Percentiles rank a stretch among this genome's conserved stretches.
phyloP scores from a whole-genome alignment of 2,329 filamentous ascomycete genomes.

The Verticillium albo-atrum region DNA sequence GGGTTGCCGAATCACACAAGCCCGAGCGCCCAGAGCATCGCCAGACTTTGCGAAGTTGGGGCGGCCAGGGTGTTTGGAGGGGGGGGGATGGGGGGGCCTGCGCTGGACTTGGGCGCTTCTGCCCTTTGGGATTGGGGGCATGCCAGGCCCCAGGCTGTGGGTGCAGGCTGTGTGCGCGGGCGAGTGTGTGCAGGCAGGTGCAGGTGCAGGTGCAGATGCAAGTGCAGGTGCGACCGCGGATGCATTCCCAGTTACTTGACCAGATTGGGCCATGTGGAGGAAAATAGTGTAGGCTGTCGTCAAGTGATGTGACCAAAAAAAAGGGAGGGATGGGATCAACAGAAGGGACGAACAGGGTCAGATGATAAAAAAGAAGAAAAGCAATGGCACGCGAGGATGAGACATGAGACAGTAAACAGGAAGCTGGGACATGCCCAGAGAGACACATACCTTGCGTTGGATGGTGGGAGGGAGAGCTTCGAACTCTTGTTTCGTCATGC shows the following conservation, averaged over 20 bases:
- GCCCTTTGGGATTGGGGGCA: neutral
- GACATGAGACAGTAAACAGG: neutral
- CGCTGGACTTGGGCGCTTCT: neutral
- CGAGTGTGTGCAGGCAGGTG: conserved; percentile 16
- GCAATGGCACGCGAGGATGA: conserved; percentile 1
- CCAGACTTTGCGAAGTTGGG: neutral
- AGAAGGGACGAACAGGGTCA: conserved; percentile 6
- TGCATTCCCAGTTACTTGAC: neutral
- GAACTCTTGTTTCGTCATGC: conserved; percentile 36
- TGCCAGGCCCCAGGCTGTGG: conserved; percentile 7
- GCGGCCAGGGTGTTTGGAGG: neutral
- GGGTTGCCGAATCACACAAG: neutral
- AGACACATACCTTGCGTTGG: conserved; percentile 49
- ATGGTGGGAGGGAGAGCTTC: conserved; percentile 50
- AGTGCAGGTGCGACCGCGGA: neutral
- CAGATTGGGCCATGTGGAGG: conserved; percentile 35
- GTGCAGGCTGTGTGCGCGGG: conserved; percentile 19
- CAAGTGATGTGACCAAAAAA: neutral
- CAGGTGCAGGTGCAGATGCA: neutral
- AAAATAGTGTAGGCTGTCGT: conserved; percentile 21
- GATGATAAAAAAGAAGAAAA: conserved; percentile 11
- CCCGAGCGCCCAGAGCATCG: neutral
- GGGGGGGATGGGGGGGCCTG: neutral
- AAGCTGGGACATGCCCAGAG: neutral
- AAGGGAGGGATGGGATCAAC: conserved; percentile 6